Base-by-base conservation (phyloP, 1,139 yeast species). In the Lodderomyces oxycetoniae region DNA sequence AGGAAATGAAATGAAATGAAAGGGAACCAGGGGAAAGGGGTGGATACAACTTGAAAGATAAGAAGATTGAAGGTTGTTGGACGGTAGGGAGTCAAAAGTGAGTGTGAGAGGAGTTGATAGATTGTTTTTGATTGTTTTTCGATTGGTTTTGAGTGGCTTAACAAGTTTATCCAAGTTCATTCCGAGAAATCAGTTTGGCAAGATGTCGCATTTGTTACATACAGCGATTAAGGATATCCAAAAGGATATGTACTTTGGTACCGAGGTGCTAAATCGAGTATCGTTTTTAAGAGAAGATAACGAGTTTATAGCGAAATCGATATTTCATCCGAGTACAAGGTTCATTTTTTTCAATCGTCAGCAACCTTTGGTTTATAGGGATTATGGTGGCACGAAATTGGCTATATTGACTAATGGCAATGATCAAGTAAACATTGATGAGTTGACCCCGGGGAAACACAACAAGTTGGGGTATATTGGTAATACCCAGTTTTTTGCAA, bases 231-330 rank as follows among this genome's bases (percentile, higher is more conserved):
- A 45, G 15, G 59, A 57, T 14, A 50, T 55, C 26, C 59, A 57
- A 38, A 52, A 54, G 33, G 63, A 62, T 30, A 58, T 63, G 43
- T 67, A 63, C 47, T 68, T 59, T 41, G 79, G 84, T 10, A 69
- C 70, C 14, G 79, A 75, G 41, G 77, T 74, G 5, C 62, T 89
- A 35, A 88, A 89, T 58, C 63, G 96, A 42, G 79, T 88, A 7
- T 79, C 93, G 9, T 89, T 87, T 50, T 63, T 88, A 31, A 65
- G 96, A 36, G 79, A 77, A 21, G 83, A 87, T 50, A 38, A 59
- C 16, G 72, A 64, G 21, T 88, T 86, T 49, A 68, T 88, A 16
- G 47, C 62, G 30, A 50, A 57, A 23, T 77, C 88, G 1, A 52
- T 79, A 28, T 54, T 48, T 10, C 79, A 74, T 45, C 62, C 72